Evolutionary conservation across 2,329 filamentous ascomycete species (phyloP), one percentile per base, ranked within the genome.

Genomic region (Byssochlamys sp.): DNA sequence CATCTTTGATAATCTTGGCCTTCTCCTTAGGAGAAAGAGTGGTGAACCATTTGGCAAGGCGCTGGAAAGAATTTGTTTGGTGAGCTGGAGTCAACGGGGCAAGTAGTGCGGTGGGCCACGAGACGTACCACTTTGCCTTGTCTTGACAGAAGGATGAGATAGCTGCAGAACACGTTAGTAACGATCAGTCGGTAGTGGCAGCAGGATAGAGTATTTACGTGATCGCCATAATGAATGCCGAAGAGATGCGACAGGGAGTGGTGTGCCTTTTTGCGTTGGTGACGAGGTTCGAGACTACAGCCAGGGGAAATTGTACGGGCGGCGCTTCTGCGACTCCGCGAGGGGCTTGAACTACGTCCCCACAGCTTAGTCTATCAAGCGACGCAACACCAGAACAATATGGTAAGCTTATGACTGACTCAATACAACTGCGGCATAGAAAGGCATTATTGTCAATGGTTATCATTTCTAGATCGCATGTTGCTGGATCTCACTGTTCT

Each of bases 1-100:
- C 94, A 81, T 99, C 94, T 78, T 99, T 99, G 82, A 99, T 92
- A 73, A 99, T 97, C 83, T 99, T 99, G 77, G 92, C 94, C 80
- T 99, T 99, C 72, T 99, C 94, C 77, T 88, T 96, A 62, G 94
- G 94, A 35, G 92, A 96, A 62, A 99, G 83, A 14, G 94, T 99
- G 57, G 91, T 95, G 78, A 99, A 99, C 94, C 94, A 99, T 80
- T 99, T 99, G 66, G 94, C 94, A 57, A 99, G 87, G 72, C 94
- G 91, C 94, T 99, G 77, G 57, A 62, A 59, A 64, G 53, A 56
- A 62, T 60, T 67, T 66, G 69, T 63, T 69, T 59, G 59, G 63
- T 69, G 55, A 70, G 64, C 62, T 59, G 55, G 60, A 59, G 52
- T 27, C 49, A 58, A 49, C 57, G 53, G 58, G 59, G 59, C 58